Percentiles rank a stretch among this genome's conserved stretches.
These are phyloP conservation scores for Pseudohyphozyma bogoriensis DNA, from an alignment of 768 basidiomycete genomes.

Conservation along the genomic window DNA sequence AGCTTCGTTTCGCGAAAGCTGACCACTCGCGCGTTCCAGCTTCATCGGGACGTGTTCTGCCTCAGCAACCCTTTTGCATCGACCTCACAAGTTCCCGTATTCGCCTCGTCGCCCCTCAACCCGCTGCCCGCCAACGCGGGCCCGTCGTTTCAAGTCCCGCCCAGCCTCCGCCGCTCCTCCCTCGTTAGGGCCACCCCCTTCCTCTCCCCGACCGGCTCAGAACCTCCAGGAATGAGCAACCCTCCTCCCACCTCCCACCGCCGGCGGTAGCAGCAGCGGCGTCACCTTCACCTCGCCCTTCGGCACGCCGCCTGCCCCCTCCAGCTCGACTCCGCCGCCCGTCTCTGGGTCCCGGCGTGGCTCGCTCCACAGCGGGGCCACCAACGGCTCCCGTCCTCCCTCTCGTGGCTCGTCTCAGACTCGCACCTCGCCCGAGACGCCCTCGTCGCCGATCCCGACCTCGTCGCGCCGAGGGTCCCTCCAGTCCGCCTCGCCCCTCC, in stretches of 20 bases:
- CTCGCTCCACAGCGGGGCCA: too few species aligned
- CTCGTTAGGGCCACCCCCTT: background rate
- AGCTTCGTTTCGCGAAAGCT: background rate
- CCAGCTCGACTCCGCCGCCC: background rate
- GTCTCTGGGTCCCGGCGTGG: background rate
- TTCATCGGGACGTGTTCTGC: background rate
- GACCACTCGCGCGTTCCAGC: background rate
- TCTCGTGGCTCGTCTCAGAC: background rate
- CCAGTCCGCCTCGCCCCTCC: conserved; percentile 3
- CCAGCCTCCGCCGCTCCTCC: background rate
- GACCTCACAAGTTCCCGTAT: background rate
- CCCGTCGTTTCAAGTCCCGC: background rate
- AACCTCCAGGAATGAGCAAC: too few species aligned
- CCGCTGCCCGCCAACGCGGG: background rate
- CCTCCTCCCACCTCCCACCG: background rate
- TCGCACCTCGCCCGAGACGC: background rate
- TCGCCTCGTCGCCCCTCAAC: background rate
- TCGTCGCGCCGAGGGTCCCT: conserved; percentile 9
- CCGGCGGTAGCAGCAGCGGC: background rate
- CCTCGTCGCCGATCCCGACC: conserved; percentile 1
- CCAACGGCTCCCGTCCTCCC: too few species aligned
- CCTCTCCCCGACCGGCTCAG: too few species aligned
- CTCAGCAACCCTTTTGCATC: background rate
- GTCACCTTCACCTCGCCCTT: background rate
- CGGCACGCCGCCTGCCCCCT: background rate